These are phyloP conservation scores for Breviolum minutum DNA, from an alignment of 73 alveolate genomes.

Conservation along the genomic window DNA sequence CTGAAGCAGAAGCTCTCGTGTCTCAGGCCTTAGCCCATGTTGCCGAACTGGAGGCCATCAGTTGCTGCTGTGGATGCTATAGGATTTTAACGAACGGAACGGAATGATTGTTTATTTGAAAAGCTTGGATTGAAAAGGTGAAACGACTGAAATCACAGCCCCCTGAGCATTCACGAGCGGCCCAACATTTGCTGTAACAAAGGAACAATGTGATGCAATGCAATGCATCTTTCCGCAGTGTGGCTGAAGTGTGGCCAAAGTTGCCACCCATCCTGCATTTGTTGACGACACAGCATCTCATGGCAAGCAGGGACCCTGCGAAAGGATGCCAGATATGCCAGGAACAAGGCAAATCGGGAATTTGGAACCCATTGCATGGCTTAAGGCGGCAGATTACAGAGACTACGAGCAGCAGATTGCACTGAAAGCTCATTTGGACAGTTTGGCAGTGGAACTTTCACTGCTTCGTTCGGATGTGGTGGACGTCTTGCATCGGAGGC, in stretches of 20 bases:
- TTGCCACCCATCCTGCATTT: background rate
- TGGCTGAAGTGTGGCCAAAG: constrained; percentile 44
- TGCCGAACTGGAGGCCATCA: constrained; percentile 48
- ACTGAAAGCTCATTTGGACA: constrained; percentile 49
- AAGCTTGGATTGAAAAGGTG: too few species aligned
- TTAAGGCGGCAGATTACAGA: background rate
- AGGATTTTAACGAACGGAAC: too few species aligned
- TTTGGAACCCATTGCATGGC: constrained; percentile 36
- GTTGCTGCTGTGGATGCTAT: too few species aligned
- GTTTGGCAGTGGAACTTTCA: constrained; percentile 75
- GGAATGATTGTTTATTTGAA: too few species aligned
- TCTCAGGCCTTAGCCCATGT: constrained; percentile 36
- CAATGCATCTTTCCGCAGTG: background rate
- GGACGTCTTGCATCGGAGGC: constrained; percentile 27
- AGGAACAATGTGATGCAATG: background rate
- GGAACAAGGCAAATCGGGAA: background rate
- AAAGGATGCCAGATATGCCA: background rate
- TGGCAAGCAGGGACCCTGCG: background rate
- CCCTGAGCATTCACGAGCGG: background rate
- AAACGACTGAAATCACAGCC: too few species aligned
- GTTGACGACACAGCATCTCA: too few species aligned
- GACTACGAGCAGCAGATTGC: constrained; percentile 53
- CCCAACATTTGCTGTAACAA: background rate
- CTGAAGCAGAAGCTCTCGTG: background rate
- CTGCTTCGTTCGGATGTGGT: constrained; percentile 69